Conservation (phyloP, 176 grass and related monocot genomes). For the Cocos nucifera region DNA sequence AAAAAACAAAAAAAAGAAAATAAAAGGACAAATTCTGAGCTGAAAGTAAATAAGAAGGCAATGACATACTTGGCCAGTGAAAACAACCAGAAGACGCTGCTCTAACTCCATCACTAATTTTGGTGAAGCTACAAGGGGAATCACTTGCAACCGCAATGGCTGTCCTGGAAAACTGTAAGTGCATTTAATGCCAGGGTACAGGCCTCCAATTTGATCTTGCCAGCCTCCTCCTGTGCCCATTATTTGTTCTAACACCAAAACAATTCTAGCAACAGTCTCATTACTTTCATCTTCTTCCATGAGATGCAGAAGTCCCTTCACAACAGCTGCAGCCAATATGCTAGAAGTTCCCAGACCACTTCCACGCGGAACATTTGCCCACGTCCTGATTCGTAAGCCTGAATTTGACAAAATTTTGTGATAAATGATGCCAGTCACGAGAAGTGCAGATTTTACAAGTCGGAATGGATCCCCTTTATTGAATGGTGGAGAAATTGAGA, state of each 20-base stretch:
- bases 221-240: conserved; percentile 96
- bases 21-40: no score
- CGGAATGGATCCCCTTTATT: conserved; percentile 55
- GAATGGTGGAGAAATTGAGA: conserved; percentile 57
- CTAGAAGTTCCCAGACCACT: conserved; percentile 95
- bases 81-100: conserved; percentile 67
- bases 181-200: conserved; percentile 88
- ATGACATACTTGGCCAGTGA: conserved; percentile 85
- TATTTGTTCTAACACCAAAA: conserved; percentile 77
- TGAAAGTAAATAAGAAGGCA: no score
- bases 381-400: conserved; percentile 66
- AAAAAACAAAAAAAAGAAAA: no score
- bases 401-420: conserved; percentile 36
- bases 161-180: conserved; percentile 72
- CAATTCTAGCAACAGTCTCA: conserved; percentile 65
- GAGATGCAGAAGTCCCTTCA: conserved; percentile 72
- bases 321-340: conserved; percentile 72
- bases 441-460: conserved; percentile 77
- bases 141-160: conserved; percentile 59
- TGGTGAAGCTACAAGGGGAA: conserved; percentile 32
- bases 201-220: conserved; percentile 91
- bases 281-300: conserved; percentile 52
- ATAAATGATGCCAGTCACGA: conserved; percentile 42
- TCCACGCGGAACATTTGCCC: conserved; percentile 71
- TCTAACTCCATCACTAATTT: conserved; percentile 52